These are phyloP conservation scores for Lentinula aciculospora DNA, from an alignment of 768 basidiomycete species.

Conservation along the genomic window DNA sequence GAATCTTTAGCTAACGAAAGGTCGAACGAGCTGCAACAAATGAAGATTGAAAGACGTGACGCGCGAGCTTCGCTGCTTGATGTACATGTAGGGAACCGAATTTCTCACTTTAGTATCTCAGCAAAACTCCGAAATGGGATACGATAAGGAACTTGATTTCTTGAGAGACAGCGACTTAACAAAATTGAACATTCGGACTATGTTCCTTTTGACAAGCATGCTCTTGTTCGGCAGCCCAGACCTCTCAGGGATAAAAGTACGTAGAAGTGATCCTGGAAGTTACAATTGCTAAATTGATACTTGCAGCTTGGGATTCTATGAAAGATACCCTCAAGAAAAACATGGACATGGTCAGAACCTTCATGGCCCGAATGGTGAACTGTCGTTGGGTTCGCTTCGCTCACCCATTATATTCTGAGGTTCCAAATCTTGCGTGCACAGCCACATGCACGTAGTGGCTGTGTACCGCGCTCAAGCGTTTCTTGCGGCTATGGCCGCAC, in stretches of 20 bases:
- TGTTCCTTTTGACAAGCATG: slow-evolving; percentile 7
- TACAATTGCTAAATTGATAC: background rate
- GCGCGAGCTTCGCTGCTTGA: background rate
- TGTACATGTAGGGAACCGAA: too few species aligned
- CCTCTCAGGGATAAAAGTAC: slow-evolving; percentile 9
- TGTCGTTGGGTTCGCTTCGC: too few species aligned
- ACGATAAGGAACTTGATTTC: background rate
- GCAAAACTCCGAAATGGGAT: slow-evolving; percentile 1
- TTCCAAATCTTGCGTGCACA: too few species aligned
- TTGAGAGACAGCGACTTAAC: background rate
- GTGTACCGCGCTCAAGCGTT: too few species aligned
- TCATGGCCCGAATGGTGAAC: too few species aligned
- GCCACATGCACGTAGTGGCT: too few species aligned
- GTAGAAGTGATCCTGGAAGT: background rate
- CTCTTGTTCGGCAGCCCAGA: slow-evolving; percentile 9
- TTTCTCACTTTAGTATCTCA: background rate
- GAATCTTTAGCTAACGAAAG: background rate
- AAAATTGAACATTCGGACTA: background rate
- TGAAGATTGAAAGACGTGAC: background rate
- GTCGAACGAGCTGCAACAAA: background rate
- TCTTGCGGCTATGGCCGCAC: too few species aligned
- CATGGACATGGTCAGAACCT: background rate
- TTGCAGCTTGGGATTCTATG: background rate
- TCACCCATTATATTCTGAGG: too few species aligned
- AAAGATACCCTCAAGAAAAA: background rate